phyloP scores from a whole-genome alignment of 148 eudicot species.

The Dianthus caryophyllus region DNA sequence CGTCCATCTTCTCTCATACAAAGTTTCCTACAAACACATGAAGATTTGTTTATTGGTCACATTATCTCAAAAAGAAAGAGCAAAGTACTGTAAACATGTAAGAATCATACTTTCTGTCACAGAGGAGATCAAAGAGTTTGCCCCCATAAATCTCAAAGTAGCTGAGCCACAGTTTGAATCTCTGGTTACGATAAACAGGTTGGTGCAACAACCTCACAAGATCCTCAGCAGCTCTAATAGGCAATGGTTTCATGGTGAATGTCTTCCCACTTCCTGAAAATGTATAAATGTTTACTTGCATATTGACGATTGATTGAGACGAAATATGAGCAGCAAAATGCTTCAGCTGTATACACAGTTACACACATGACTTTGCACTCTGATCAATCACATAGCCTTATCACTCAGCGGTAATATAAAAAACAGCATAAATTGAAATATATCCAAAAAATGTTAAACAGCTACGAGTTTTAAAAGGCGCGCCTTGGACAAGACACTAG shows the following conservation, averaged over 20 bases:
- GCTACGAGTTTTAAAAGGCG: too few species aligned
- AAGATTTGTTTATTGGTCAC: neutral
- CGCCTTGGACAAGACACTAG: too few species aligned
- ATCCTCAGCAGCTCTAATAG: slow-evolving; percentile 90
- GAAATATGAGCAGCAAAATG: slow-evolving; percentile 5
- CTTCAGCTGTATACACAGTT: neutral
- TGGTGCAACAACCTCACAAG: slow-evolving; percentile 79
- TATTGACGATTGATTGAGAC: neutral
- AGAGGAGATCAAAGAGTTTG: slow-evolving; percentile 84
- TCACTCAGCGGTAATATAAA: neutral
- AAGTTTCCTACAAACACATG: slow-evolving; percentile 56
- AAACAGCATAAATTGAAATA: neutral
- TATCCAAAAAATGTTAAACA: too few species aligned
- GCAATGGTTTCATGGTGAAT: slow-evolving; percentile 95
- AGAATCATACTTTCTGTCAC: slow-evolving; percentile 66
- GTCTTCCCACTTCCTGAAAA: slow-evolving; percentile 98
- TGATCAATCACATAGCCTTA: neutral
- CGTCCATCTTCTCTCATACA: slow-evolving; percentile 98
- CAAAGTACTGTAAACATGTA: neutral
- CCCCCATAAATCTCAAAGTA: slow-evolving; percentile 99
- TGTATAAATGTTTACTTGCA: slow-evolving; percentile 19
- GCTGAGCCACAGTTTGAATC: slow-evolving; percentile 96
- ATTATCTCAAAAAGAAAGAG: slow-evolving; percentile 4
- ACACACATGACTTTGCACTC: too few species aligned
- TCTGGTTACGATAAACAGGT: slow-evolving; percentile 75